These are phyloP conservation scores for Xerocomus amazonicus DNA, from an alignment of 1,284 basidiomycete species.

Conservation along the genomic window DNA sequence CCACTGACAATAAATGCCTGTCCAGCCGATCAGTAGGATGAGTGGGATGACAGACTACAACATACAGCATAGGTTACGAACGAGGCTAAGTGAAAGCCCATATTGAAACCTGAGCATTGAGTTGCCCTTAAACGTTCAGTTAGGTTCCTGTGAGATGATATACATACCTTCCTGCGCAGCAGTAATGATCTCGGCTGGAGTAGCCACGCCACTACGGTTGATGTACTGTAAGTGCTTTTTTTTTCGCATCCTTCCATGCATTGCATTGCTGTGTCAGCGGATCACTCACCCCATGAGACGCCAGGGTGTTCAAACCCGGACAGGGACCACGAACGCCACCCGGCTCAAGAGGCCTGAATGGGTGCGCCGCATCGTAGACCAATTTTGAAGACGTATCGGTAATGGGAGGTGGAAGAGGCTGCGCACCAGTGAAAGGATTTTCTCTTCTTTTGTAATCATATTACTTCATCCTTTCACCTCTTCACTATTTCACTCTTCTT, in stretches of 20 bases:
- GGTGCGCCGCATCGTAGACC: constrained; percentile 23
- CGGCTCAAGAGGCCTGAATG: constrained; percentile 14
- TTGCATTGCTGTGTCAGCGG: neutral
- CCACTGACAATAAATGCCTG: constrained; percentile 26
- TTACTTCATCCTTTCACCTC: no score
- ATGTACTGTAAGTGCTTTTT: constrained; percentile 17
- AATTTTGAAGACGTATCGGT: constrained; percentile 28
- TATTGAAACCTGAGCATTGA: constrained; percentile 22
- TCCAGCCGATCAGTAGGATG: neutral
- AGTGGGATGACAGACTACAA: neutral
- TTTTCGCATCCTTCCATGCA: neutral
- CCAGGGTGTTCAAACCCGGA: constrained; percentile 46
- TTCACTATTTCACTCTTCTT: no score
- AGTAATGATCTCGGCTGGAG: constrained; percentile 26
- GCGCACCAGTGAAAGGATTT: no score
- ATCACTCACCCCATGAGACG: constrained; percentile 39
- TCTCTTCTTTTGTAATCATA: no score
- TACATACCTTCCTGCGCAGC: constrained; percentile 22
- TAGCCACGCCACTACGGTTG: constrained; percentile 20
- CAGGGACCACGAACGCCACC: constrained; percentile 42
- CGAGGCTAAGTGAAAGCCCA: constrained; percentile 22
- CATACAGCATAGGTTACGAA: constrained; percentile 26
- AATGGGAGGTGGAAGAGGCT: constrained; percentile 23
- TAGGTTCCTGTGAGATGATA: rapidly evolving
- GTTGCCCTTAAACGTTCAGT: neutral